These are phyloP conservation scores for Alternaria ethzedia DNA, from an alignment of 2,329 filamentous ascomycete species.

Conservation along the genomic window DNA sequence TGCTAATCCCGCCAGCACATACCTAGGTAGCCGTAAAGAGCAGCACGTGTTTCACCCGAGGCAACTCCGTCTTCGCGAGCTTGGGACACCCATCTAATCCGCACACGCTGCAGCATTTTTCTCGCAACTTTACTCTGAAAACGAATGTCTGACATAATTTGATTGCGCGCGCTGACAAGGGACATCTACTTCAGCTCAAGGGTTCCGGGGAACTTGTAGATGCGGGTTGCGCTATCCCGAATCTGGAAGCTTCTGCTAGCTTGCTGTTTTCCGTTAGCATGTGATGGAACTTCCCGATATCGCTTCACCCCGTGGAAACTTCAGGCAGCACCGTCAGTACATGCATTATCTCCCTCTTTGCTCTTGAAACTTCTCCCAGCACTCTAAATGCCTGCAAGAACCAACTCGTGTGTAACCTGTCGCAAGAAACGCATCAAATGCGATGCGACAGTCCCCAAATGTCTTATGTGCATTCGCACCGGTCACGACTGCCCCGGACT, in stretches of 20 bases:
- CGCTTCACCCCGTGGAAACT: neutral
- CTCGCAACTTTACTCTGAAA: neutral
- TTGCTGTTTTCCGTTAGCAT: neutral
- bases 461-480: slow-evolving; percentile 36
- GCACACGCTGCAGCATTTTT: neutral
- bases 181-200: neutral
- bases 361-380: no score
- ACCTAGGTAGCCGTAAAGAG: neutral
- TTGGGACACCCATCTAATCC: neutral
- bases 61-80: neutral
- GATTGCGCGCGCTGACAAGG: neutral
- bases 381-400: slow-evolving; percentile 32
- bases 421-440: slow-evolving; percentile 43
- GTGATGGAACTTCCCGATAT: neutral
- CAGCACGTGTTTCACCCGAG: neutral
- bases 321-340: neutral
- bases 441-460: slow-evolving; percentile 39
- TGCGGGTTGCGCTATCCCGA: neutral
- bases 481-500: slow-evolving; percentile 34
- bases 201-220: neutral
- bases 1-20: neutral
- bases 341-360: neutral
- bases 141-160: neutral
- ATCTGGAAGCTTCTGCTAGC: neutral
- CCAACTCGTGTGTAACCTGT: slow-evolving; percentile 35